Evolutionary conservation across 2,329 filamentous ascomycete genomes (phyloP), one percentile per base, ranked within the genome.

Genomic region (Juglanconis oblonga): DNA sequence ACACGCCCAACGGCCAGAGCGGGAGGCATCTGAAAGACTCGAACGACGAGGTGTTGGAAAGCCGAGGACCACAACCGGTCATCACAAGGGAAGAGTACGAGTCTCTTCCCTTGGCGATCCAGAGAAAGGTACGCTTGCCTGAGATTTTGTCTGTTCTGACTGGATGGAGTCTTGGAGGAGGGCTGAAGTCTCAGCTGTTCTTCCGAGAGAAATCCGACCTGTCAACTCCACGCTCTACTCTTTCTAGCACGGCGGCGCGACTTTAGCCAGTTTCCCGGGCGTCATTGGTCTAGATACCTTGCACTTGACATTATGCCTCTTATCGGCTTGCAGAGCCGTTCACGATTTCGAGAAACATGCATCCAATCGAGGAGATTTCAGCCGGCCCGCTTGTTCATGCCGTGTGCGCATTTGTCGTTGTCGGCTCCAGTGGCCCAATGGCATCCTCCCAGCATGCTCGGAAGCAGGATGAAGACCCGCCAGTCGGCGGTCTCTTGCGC

Each of bases 51-150:
- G 47, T n/a, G n/a, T n/a, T 47, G n/a, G 56, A 59, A 10, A 44
- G 44, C 38, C 57, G 53, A 44, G 51, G 54, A 35, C 54, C 54
- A 35, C 61, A 50, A 32, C 57, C 53, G 48, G 66, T 45, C 13
- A 57, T 77, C 62, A 76, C 78, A 2, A 72, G 75, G 52, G 78
- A 81, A 62, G 79, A 81, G 65, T 82, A 81, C 66, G 78, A 81
- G 65, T 74, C 77, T 44, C 70, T 82, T 58, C 79, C 80, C 8
- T 64, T 78, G 50, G 78, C 79, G n/a, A 77, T 82, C 29, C 75
- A 78, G 64, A 74, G 77, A 69, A 82, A 82, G 77, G 80, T 82
- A 71, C 71, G 77, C 74, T 55, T 55, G 49, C 49, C 33, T 38
- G n/a, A 14, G 48, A 29, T 38, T 29, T 53, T 40, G 9, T 40